phyloP scores from a whole-genome alignment of 345 rosid species.

The Murraya paniculata region DNA sequence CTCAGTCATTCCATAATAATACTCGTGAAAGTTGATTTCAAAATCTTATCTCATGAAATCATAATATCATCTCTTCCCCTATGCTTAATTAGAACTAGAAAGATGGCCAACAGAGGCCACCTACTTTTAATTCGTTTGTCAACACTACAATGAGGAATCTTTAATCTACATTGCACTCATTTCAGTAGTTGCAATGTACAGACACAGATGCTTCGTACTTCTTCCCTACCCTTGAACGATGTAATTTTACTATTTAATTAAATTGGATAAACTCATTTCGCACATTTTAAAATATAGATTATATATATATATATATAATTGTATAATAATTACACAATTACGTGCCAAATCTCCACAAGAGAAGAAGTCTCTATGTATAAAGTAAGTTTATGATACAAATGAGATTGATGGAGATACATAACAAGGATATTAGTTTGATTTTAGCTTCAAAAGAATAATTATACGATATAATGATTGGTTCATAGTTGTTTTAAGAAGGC shows the following conservation, averaged over 20 bases:
- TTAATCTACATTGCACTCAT: background rate
- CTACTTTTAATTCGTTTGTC: background rate
- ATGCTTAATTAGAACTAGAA: no score
- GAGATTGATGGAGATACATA: background rate
- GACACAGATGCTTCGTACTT: background rate
- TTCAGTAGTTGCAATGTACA: background rate
- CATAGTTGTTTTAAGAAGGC: no score
- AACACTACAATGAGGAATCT: background rate
- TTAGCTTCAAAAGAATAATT: no score
- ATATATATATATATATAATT: no score
- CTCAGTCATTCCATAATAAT: background rate
- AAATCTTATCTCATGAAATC: no score
- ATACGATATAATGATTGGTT: no score
- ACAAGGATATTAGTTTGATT: no score
- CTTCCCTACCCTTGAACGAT: background rate
- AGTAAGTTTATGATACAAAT: background rate
- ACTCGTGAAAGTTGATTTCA: background rate
- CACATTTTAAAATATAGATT: background rate
- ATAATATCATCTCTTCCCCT: no score
- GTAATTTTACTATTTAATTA: background rate
- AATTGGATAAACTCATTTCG: no score
- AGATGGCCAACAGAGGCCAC: background rate
- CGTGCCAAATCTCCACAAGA: no score
- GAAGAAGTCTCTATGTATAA: no score
- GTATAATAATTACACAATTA: no score